A percentile compares a stretch with the other conserved stretches of the same genome.
Conservation (phyloP, 495 filamentous ascomycete genomes). For the Penicillium silybi region DNA sequence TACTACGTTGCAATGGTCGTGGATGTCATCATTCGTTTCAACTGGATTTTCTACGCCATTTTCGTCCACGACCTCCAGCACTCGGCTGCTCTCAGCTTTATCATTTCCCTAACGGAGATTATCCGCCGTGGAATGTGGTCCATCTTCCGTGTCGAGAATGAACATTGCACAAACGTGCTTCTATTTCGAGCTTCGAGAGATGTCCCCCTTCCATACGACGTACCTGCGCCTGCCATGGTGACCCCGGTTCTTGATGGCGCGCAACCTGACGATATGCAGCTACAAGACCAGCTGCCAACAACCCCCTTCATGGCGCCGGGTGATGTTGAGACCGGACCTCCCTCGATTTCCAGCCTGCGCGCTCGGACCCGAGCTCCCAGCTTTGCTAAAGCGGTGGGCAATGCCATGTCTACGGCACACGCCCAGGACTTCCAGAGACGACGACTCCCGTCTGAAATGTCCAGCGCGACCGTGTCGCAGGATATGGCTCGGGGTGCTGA, state of each 20-base stretch:
- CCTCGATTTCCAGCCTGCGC: constrained; percentile 21
- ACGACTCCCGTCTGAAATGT: constrained; percentile 43
- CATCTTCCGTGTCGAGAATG: constrained; percentile 92
- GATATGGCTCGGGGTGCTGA: constrained; percentile 16
- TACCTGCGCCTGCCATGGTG: constrained; percentile 34
- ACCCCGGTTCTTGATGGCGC: constrained; percentile 21
- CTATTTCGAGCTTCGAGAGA: constrained; percentile 80
- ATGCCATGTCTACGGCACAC: constrained; percentile 50
- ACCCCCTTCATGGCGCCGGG: constrained; percentile 21
- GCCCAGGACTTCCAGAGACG: constrained; percentile 84
- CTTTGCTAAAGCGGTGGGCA: constrained; percentile 23
- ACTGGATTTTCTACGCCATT: constrained; percentile 93
- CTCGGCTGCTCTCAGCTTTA: constrained; percentile 70
- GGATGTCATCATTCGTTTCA: constrained; percentile 87
- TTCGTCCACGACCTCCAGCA: constrained; percentile 75
- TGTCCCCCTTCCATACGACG: constrained; percentile 71
- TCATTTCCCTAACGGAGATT: constrained; percentile 72
- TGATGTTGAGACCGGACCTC: constrained; percentile 30
- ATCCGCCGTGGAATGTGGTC: constrained; percentile 82
- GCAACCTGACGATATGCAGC: constrained; percentile 19
- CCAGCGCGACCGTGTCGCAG: constrained; percentile 22
- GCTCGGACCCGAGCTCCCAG: constrained; percentile 25
- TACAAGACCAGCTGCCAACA: constrained; percentile 27
- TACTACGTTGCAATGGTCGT: constrained; percentile 84
- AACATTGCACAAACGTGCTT: constrained; percentile 85